These are phyloP conservation scores for Tolypocladium cylindrosporum DNA, from an alignment of 2,329 filamentous ascomycete species.

Conservation along the genomic window DNA sequence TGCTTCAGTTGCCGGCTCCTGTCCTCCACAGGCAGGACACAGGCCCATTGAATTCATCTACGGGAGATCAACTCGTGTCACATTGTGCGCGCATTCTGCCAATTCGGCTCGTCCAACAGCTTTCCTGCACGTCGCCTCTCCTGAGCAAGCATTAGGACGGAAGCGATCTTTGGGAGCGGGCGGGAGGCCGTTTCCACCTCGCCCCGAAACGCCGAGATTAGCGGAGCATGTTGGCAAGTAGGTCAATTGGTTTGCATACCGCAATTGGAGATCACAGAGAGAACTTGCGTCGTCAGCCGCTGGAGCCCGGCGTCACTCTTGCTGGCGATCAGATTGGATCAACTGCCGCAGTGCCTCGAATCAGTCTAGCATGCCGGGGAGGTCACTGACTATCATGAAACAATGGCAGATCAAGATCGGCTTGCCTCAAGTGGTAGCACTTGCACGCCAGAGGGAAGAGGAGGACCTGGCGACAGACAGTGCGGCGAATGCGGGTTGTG, in stretches of 20 bases:
- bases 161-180: slow-evolving; percentile 7
- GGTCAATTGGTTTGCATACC: background rate
- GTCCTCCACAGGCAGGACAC: background rate
- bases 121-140: slow-evolving; percentile 1
- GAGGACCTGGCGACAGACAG: background rate
- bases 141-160: background rate
- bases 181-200: background rate
- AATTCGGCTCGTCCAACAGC: background rate
- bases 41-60: background rate
- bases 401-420: slow-evolving; percentile 13
- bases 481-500: background rate
- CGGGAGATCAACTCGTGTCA: background rate
- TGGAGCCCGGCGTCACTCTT: background rate
- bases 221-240: background rate
- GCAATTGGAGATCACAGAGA: slow-evolving; percentile 4
- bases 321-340: background rate
- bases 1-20: background rate
- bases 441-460: background rate
- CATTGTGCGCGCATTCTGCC: background rate
- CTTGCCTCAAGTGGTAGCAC: slow-evolving; percentile 1
- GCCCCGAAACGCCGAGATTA: background rate
- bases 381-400: slow-evolving; percentile 7
- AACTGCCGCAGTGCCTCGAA: background rate
- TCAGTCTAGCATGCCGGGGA: background rate
- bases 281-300: background rate